A percentile compares a stretch with the other conserved stretches of the same genome.
phyloP scores from a whole-genome alignment of 805 yeast genomes.

The Tanozyma kutaoensis region DNA sequence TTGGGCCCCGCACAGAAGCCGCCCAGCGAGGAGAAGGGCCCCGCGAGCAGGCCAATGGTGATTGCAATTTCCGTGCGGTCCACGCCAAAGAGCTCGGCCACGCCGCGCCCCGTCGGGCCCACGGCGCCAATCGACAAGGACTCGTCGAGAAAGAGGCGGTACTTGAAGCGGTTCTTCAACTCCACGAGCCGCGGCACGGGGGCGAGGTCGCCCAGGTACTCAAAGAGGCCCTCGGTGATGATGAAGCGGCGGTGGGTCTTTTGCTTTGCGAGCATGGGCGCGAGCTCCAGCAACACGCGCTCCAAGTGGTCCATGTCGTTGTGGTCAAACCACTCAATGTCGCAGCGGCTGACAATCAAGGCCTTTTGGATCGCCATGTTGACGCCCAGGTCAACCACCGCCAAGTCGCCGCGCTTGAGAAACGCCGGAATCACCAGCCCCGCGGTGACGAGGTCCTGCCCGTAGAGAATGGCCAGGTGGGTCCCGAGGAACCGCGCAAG shows the following conservation, averaged over 20 bases:
- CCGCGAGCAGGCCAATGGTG: constrained; percentile 78
- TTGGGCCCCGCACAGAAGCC: constrained; percentile 84
- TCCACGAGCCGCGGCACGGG: constrained; percentile 55
- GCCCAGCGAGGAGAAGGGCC: constrained; percentile 74
- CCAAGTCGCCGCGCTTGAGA: constrained; percentile 86
- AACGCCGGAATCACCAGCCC: constrained; percentile 88
- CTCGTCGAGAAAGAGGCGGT: constrained; percentile 81
- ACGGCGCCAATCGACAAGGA: constrained; percentile 74
- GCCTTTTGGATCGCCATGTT: constrained; percentile 80
- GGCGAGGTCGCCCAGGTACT: constrained; percentile 69
- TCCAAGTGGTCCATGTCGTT: constrained; percentile 81
- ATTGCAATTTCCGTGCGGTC: constrained; percentile 67
- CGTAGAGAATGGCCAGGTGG: constrained; percentile 72
- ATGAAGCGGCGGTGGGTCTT: constrained; percentile 81
- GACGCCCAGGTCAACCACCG: constrained; percentile 75
- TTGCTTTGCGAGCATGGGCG: constrained; percentile 43
- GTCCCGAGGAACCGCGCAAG: constrained; percentile 65
- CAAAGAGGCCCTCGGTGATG: constrained; percentile 83
- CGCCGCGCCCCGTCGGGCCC: constrained; percentile 78
- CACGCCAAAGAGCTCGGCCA: constrained; percentile 60
- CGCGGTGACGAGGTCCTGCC: constrained; percentile 84
- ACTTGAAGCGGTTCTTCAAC: constrained; percentile 72
- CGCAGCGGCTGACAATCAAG: constrained; percentile 72
- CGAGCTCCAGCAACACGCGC: constrained; percentile 45
- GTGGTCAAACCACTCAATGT: constrained; percentile 73